Conservation (phyloP, 2,329 filamentous ascomycete genomes). For the Alternaria consortialis region DNA sequence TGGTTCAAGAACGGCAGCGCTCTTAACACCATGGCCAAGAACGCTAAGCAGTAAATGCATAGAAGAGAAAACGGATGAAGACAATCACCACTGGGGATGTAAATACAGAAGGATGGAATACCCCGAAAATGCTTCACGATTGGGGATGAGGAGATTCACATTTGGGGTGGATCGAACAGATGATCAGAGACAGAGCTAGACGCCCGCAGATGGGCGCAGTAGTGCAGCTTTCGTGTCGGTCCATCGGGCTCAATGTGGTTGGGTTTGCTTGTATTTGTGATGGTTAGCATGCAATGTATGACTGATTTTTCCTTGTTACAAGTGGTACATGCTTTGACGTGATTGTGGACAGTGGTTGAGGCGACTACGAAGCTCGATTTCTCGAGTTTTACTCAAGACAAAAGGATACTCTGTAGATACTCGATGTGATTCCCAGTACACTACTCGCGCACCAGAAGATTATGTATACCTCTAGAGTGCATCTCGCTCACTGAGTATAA, state of each 20-base stretch:
- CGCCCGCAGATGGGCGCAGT: slow-evolving; percentile 26
- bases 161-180: slow-evolving; percentile 33
- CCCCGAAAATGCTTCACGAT: slow-evolving; percentile 31
- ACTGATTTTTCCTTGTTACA: slow-evolving; percentile 32
- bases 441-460: neutral
- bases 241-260: slow-evolving; percentile 40
- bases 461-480: neutral
- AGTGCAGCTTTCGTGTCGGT: slow-evolving; percentile 39
- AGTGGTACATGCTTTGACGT: neutral
- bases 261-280: slow-evolving; percentile 50
- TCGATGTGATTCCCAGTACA: neutral
- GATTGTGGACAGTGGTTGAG: neutral
- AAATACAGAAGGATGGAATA: slow-evolving; percentile 40
- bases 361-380: neutral
- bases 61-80: slow-evolving; percentile 13
- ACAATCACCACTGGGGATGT: slow-evolving; percentile 43
- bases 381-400: neutral
- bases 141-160: slow-evolving; percentile 22
- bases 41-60: slow-evolving; percentile 37
- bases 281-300: slow-evolving; percentile 52
- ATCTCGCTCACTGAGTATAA: neutral
- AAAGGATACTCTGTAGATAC: neutral
- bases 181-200: slow-evolving; percentile 27
- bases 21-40: slow-evolving; percentile 97
- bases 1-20: slow-evolving; percentile 99